Conservation (phyloP, 139 green algal genomes). For the Axilococcus clingmanii region DNA sequence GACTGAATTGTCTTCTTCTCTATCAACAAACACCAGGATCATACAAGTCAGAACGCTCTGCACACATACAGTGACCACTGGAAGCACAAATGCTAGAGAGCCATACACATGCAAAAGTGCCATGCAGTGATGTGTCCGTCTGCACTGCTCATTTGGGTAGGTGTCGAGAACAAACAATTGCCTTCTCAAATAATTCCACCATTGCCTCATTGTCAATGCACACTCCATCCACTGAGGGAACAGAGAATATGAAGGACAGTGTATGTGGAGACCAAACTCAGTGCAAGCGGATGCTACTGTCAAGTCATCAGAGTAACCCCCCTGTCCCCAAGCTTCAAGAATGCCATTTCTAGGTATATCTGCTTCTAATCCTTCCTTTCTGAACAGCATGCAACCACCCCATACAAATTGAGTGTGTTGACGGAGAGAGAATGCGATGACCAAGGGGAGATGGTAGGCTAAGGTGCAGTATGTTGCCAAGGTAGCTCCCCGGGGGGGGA, state of each 20-base stretch:
- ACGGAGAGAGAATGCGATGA: slow-evolving; percentile 58
- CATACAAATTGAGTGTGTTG: slow-evolving; percentile 64
- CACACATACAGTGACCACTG: slow-evolving; percentile 1
- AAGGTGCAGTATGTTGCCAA: slow-evolving; percentile 46
- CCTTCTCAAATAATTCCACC: slow-evolving; percentile 87
- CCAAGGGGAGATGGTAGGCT: slow-evolving; percentile 71
- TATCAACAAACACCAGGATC: no score
- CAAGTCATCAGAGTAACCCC: slow-evolving; percentile 89
- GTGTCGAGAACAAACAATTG: slow-evolving; percentile 92
- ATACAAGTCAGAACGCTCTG: not conserved
- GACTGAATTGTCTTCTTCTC: not conserved
- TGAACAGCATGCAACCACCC: slow-evolving; percentile 84
- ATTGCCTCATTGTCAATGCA: slow-evolving; percentile 21
- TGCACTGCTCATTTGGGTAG: slow-evolving; percentile 48
- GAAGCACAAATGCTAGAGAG: slow-evolving; percentile 49
- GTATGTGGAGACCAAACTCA: slow-evolving; percentile 40
- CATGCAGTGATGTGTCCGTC: slow-evolving; percentile 57
- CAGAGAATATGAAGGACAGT: slow-evolving; percentile 50
- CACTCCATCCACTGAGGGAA: slow-evolving; percentile 60
- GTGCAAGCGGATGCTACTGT: slow-evolving; percentile 58
- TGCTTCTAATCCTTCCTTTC: slow-evolving; percentile 29
- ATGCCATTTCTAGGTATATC: slow-evolving; percentile 40
- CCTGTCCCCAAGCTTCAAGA: slow-evolving; percentile 51
- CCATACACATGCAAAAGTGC: slow-evolving; percentile 45
- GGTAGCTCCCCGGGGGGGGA: slow-evolving; percentile 30